Evolutionary conservation across 2,329 filamentous ascomycete genomes (phyloP).

Genomic region (Xylaria sp.): DNA sequence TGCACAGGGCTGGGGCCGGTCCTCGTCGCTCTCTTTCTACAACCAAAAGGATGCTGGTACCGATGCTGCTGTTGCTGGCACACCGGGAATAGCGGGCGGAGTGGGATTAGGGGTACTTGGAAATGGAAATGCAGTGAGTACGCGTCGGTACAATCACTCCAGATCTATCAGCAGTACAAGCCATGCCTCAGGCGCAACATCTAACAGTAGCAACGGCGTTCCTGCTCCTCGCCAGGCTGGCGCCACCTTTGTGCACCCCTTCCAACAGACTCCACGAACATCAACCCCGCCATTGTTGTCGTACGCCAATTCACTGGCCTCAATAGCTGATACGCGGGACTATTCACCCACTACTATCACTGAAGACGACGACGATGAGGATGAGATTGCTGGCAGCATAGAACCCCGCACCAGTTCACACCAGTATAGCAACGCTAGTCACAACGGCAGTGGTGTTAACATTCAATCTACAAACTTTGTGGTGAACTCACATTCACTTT

Average conservation of each 20-base stretch:
- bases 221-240: slow-evolving; percentile 54
- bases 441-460: slow-evolving; percentile 37
- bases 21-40: slow-evolving; percentile 33
- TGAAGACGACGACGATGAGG: slow-evolving; percentile 60
- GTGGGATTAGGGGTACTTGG: slow-evolving; percentile 27
- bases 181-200: slow-evolving; percentile 66
- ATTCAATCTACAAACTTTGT: slow-evolving; percentile 45
- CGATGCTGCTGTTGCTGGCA: slow-evolving; percentile 8
- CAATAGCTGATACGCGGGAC: slow-evolving; percentile 61
- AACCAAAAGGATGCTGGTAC: slow-evolving; percentile 30
- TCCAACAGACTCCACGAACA: slow-evolving; percentile 71
- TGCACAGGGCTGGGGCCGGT: slow-evolving; percentile 41
- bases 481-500: slow-evolving; percentile 44
- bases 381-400: slow-evolving; percentile 20
- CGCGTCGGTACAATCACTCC: slow-evolving; percentile 63
- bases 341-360: slow-evolving; percentile 67
- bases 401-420: slow-evolving; percentile 25
- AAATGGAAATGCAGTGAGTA: slow-evolving; percentile 35
- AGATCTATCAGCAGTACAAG: slow-evolving; percentile 70
- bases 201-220: slow-evolving; percentile 57
- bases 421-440: slow-evolving; percentile 18
- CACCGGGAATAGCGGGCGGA: slow-evolving; percentile 23
- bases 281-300: slow-evolving; percentile 69
- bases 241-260: slow-evolving; percentile 69
- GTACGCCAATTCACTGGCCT: slow-evolving; percentile 67